Evolutionary conservation across 768 basidiomycete genomes (phyloP), one percentile per base, ranked within the genome.

Genomic region (Rhodotorula paludigena): DNA sequence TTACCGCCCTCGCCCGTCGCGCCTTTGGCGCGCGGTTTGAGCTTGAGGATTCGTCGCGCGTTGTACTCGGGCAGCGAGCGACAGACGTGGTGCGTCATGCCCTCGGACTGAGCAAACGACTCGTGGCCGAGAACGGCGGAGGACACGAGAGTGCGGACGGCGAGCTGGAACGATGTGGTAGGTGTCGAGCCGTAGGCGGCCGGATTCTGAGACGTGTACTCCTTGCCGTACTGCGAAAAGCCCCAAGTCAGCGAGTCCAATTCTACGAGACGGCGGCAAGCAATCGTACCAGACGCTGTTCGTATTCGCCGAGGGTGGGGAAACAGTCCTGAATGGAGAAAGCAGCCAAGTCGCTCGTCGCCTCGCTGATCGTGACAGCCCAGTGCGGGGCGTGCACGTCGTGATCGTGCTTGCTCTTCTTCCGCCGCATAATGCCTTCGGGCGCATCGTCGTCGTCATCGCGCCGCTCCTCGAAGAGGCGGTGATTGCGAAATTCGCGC

Each of bases 51-150:
- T 1, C 59, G 44, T 14, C 36, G 12, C 5, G 58, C 59, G 28
- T 35, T 28, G 3, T 14, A 14, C 32, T 55, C 6, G 3, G 20
- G 10, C 1, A 59, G 36, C 2, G 59, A 44, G 8, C 28, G 35
- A 38, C 52, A 56, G 32, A 66, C 18, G 25, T 66, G 65, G 21
- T 56, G 59, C n/a, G 65, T 56, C 8, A 30, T n/a, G 33, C 52
- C 52, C 3, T 10, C 12, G 8, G 47, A n/a, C n/a, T n/a, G n/a
- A n/a, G n/a, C n/a, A n/a, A n/a, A n/a, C n/a, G n/a, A n/a, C n/a
- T n/a, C n/a, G n/a, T n/a, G n/a, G n/a, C n/a, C n/a, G n/a, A n/a
- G 44, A 45, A 23, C 9, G 21, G 36, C 15, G 14, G 7, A 15
- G 12, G 11, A 32, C 16, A 32, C 3, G 18, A 30, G 16, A 2